These are phyloP conservation scores for Colletotrichum spaethianum DNA, from an alignment of 2,329 filamentous ascomycete genomes.

Conservation along the genomic window DNA sequence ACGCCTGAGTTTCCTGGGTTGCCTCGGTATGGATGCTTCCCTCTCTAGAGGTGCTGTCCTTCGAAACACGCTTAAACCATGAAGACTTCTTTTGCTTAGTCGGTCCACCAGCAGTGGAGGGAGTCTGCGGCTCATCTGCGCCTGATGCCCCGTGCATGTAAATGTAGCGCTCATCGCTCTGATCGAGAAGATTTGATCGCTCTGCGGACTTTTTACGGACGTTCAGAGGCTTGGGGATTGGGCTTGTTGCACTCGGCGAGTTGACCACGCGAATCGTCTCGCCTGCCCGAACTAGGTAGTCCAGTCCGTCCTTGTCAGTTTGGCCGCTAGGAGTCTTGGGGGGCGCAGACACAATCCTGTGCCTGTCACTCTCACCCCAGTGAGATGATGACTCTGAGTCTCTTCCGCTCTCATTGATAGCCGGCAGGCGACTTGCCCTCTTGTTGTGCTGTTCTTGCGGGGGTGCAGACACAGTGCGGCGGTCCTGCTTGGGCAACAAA, in stretches of 20 bases:
- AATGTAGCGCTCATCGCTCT: slow-evolving; percentile 44
- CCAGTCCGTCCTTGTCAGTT: slow-evolving; percentile 55
- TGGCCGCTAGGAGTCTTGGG: slow-evolving; percentile 46
- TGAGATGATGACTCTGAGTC: slow-evolving; percentile 37
- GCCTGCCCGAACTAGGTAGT: slow-evolving; percentile 62
- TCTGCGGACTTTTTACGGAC: slow-evolving; percentile 55
- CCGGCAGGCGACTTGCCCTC: slow-evolving; percentile 59
- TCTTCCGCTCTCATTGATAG: slow-evolving; percentile 61
- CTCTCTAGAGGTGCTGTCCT: slow-evolving; percentile 48
- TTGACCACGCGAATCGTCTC: slow-evolving; percentile 70
- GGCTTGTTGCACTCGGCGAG: slow-evolving; percentile 58
- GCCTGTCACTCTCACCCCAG: slow-evolving; percentile 48
- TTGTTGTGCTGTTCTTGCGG: slow-evolving; percentile 58
- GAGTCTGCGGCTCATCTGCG: slow-evolving; percentile 42
- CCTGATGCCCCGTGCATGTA: slow-evolving; percentile 45
- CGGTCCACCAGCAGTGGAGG: slow-evolving; percentile 42
- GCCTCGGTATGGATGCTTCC: slow-evolving; percentile 36
- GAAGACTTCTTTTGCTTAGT: slow-evolving; percentile 62
- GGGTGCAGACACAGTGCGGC: slow-evolving; percentile 67
- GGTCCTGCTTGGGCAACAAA: slow-evolving; percentile 55
- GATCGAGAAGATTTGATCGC: background rate
- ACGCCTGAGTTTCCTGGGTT: slow-evolving; percentile 35
- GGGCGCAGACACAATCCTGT: slow-evolving; percentile 64
- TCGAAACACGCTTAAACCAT: slow-evolving; percentile 67
- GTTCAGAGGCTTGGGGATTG: slow-evolving; percentile 57